These are phyloP conservation scores for Saccharomyces pastorianus DNA, from an alignment of 1,139 yeast genomes.

Conservation along the genomic window DNA sequence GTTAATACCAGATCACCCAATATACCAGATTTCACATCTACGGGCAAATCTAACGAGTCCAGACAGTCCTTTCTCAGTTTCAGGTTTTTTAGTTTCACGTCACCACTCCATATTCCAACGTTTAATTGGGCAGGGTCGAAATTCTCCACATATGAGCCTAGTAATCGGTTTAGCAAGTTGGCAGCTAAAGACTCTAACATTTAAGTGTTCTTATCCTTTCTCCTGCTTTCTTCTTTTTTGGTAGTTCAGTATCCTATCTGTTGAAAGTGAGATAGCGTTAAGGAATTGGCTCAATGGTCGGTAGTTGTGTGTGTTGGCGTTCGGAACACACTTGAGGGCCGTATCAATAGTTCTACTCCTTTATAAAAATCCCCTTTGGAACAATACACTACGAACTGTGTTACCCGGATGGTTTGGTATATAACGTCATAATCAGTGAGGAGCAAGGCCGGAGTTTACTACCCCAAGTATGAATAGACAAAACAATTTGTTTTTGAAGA, in stretches of 20 bases:
- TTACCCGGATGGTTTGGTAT: no score
- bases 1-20: conserved; percentile 82
- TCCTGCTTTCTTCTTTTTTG: background rate
- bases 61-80: conserved; percentile 66
- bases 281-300: background rate
- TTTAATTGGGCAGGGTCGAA: conserved; percentile 91
- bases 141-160: conserved; percentile 71
- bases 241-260: background rate
- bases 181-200: conserved; percentile 51
- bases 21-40: conserved; percentile 84
- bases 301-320: background rate
- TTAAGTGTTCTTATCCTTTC: background rate
- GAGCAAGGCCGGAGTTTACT: background rate
- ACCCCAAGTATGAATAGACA: background rate
- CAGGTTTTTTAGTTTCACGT: conserved; percentile 74
- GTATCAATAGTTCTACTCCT: background rate
- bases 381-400: background rate
- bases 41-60: conserved; percentile 76
- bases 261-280: background rate
- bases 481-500: background rate
- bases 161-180: conserved; percentile 39
- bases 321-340: background rate
- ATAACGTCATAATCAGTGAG: background rate
- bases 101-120: conserved; percentile 97
- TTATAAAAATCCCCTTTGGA: background rate